Base-by-base conservation (phyloP, 106 monocot genomes). In the Dioscorea alata region DNA sequence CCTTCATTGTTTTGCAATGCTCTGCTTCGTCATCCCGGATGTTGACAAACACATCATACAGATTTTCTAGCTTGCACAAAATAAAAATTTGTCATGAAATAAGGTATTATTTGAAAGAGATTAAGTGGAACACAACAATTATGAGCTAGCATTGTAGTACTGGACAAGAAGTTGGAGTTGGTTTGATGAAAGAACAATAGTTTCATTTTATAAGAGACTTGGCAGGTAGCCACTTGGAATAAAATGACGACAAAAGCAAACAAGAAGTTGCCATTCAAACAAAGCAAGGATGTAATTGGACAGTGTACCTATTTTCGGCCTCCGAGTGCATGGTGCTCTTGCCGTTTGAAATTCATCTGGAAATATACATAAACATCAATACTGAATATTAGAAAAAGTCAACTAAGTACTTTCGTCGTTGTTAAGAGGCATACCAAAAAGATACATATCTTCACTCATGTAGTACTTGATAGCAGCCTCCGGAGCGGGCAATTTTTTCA, bases 1-100 rank as follows among this genome's bases (percentile, higher is more conserved):
- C 87, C 64, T 83, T 87, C 99, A 99, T 99, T 18, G 99, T 99
- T 63, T 93, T 99, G 75, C 92, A 92, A 57, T 99, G 99, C 33
- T 99, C 99, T 3, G 72, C 83, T 74, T 99, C 99, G 59, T 93
- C 99, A 33, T 93, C 87, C 32, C 92, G 75, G 51, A 99, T 82
- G 74, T 99, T 99, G 14, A 85, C 22, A 70, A 99, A 99, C 56
- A 93, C 92, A 60, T 99, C 99, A 23, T 99, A 99, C 60, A 99
- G 67, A 75, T 90, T 99, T 60, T 92, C 97, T 95, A 74, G 7
- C 82, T 54, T 5, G 54, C 2, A 54, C 9, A 18, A 54, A 54
- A 19, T 13, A 42, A 10, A 42, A 42, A 42, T 42, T 10, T 3
- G 42, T 6, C 19, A 54, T 19, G 19, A 54, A 54, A 54, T 54